Evolutionary conservation across 2,329 filamentous ascomycete species (phyloP).

Genomic region (Neopestalotiopsis sp.): DNA sequence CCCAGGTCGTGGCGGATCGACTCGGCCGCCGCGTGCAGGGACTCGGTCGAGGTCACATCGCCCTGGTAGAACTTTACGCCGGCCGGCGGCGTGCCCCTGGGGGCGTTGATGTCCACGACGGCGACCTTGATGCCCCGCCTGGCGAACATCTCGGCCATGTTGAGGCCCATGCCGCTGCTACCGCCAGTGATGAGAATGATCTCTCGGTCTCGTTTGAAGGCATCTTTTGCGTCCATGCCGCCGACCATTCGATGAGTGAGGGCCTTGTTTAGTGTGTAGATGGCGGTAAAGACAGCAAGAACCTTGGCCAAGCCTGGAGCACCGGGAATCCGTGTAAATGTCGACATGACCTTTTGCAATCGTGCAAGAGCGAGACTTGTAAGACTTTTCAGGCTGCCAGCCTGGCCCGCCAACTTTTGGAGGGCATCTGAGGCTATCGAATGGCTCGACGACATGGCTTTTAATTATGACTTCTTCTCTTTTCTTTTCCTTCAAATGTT

Average conservation of each 20-base stretch:
- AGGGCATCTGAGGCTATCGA: not conserved
- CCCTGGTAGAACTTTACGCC: slow-evolving; percentile 45
- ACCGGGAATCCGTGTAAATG: not conserved
- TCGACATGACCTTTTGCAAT: not conserved
- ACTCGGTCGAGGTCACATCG: slow-evolving; percentile 53
- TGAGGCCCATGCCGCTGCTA: slow-evolving; percentile 41
- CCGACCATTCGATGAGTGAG: not conserved
- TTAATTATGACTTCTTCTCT: too few relatives aligned
- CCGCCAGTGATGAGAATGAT: slow-evolving; percentile 33
- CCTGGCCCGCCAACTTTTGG: not conserved
- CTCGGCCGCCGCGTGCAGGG: slow-evolving; percentile 49
- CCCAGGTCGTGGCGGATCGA: slow-evolving; percentile 38
- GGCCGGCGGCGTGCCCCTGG: not conserved
- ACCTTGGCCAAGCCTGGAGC: not conserved
- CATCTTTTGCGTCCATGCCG: not conserved
- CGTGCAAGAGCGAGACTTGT: not conserved
- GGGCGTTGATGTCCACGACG: slow-evolving; percentile 40
- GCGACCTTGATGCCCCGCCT: slow-evolving; percentile 42
- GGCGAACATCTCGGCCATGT: slow-evolving; percentile 41
- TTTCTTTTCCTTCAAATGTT: not conserved
- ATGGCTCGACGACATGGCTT: not conserved
- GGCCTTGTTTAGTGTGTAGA: not conserved
- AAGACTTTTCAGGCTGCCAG: not conserved
- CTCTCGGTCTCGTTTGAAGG: slow-evolving; percentile 20
- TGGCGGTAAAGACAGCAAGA: not conserved